Evolutionary conservation across 371 early-diverging fungal genomes (phyloP), one percentile per base, ranked within the genome.

Genomic region (Mortierella sp.): DNA sequence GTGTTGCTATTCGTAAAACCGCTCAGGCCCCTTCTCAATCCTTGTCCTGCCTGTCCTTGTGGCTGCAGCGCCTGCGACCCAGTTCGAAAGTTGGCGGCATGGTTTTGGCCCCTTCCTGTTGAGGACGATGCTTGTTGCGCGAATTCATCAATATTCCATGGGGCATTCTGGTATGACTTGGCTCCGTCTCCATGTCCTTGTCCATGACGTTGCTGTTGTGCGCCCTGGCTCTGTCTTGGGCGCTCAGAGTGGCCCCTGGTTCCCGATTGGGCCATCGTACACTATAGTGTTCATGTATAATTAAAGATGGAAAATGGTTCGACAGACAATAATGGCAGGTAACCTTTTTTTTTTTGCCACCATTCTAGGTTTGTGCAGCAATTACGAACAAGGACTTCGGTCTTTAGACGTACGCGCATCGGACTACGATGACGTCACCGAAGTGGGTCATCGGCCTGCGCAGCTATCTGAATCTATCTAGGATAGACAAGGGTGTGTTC

Each of bases 371-470:
- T 35, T 26, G 10, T 51, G 51, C 18, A 51, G 51, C 51, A 51
- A 18, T n/a, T 51, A 18, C 51, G 51, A 51, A n/a, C n/a, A n/a
- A n/a, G n/a, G n/a, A n/a, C n/a, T n/a, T n/a, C n/a, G n/a, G n/a
- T n/a, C n/a, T n/a, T n/a, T 39, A 16, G 62, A 62, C 39, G 22
- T 62, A 39, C 62, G 64, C 64, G 64, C 66, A 65, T 57, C 20
- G 66, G 58, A 57, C 66, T 66, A 66, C 58, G 55, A 66, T 66
- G 66, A 66, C 24, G 58, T 58, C 66, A 55, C 66, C 58, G 58
- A 58, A 65, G 66, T 58, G 43, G 45, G 45, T 18, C 11, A 66
- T 43, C 66, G 57, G 58, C 52, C 65, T 64, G 65, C 54, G 54
- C 65, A 64, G 54, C 65, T 64, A 64, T 64, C 65, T 52, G 37